Percentiles rank a stretch among this genome's conserved stretches.
These are phyloP conservation scores for Calcarisporium arbuscula DNA, from an alignment of 2,329 filamentous ascomycete genomes.

Conservation along the genomic window DNA sequence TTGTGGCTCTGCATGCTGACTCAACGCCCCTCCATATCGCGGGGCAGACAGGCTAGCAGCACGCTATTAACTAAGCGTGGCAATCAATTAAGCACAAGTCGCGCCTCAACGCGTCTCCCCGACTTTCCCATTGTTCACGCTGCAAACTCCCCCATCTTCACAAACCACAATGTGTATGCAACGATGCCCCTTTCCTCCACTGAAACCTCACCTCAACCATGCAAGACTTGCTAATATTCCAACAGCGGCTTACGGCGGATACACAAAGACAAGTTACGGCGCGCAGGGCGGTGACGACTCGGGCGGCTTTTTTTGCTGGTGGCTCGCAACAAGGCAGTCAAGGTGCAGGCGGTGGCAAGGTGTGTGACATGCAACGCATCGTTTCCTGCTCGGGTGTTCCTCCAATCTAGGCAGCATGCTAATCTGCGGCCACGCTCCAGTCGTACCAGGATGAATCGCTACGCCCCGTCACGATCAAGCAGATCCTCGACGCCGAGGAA, in stretches of 20 bases:
- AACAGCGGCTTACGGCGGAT: constrained; percentile 44
- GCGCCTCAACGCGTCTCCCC: constrained; percentile 26
- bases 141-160: constrained; percentile 10
- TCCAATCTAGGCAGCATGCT: not conserved
- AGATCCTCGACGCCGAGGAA: constrained; percentile 77
- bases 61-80: no score
- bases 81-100: constrained; percentile 24
- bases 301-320: constrained; percentile 54
- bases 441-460: constrained; percentile 76
- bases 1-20: no score
- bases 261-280: constrained; percentile 41
- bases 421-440: no score
- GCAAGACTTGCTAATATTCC: constrained; percentile 6
- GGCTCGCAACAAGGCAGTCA: constrained; percentile 56
- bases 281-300: constrained; percentile 52
- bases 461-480: constrained; percentile 91
- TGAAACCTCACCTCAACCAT: not conserved
- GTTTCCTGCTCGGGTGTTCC: not conserved
- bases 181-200: not conserved
- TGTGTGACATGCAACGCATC: constrained; percentile 15
- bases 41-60: no score
- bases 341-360: constrained; percentile 37
- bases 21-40: no score
- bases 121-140: constrained; percentile 8
- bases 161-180: constrained; percentile 27